Conservation (phyloP, 805 yeast genomes). For the Nadsonia fulvescens region DNA sequence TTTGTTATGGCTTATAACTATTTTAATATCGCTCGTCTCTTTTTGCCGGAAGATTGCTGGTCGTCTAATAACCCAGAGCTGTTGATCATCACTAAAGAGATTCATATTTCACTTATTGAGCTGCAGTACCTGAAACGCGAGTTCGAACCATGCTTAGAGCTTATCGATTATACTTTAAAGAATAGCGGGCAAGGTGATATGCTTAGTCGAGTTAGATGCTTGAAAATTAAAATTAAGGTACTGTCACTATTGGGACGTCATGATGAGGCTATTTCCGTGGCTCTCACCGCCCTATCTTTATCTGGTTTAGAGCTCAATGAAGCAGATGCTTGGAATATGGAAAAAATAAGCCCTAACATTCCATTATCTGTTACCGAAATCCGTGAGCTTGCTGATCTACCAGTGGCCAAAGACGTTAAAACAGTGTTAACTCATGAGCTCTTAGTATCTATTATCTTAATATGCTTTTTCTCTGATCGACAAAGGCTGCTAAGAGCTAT, state of each 20-base stretch:
- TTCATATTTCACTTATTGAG: constrained; percentile 10
- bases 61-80: constrained; percentile 4
- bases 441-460: constrained; percentile 19
- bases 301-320: constrained; percentile 21
- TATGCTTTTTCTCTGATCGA: too few relatives aligned
- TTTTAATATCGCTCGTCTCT: constrained; percentile 21
- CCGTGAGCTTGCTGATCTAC: constrained; percentile 14
- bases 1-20: constrained; percentile 24
- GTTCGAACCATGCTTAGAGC: constrained; percentile 20
- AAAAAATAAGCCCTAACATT: constrained; percentile 15
- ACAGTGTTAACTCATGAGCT: constrained; percentile 23
- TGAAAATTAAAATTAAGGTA: constrained; percentile 23
- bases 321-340: constrained; percentile 15
- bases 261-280: constrained; percentile 21
- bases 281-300: constrained; percentile 20
- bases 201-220: constrained; percentile 17
- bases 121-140: constrained; percentile 16
- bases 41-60: constrained; percentile 9
- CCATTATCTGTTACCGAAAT: constrained; percentile 26
- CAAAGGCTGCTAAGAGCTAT: constrained; percentile 18
- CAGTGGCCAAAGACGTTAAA: constrained; percentile 15
- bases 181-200: too few relatives aligned
- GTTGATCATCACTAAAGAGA: constrained; percentile 10
- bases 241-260: constrained; percentile 17
- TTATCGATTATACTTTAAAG: constrained; percentile 20